A percentile compares a stretch with the other conserved stretches of the same genome.
These are phyloP conservation scores for Prosopis cineraria DNA, from an alignment of 306 rosid genomes.

Conservation along the genomic window DNA sequence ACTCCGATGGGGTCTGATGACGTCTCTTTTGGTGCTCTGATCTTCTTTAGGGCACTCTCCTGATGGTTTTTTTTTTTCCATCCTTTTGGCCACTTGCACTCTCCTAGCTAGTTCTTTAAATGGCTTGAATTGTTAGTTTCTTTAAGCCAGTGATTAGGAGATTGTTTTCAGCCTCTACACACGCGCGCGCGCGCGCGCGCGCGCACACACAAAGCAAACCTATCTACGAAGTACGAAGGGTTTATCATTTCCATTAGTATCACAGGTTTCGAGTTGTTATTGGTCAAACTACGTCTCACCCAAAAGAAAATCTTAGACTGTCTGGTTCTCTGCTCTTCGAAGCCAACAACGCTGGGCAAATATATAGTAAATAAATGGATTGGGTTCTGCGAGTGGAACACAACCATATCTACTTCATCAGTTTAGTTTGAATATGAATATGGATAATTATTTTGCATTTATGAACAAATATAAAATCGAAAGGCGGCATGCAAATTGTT, in stretches of 20 bases:
- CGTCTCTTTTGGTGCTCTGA: constrained; percentile 32
- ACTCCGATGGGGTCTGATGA: neutral
- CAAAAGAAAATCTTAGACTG: neutral
- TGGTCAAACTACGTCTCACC: neutral
- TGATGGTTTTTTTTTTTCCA: too few species aligned
- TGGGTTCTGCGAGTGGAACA: neutral
- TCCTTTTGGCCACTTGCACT: neutral
- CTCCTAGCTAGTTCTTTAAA: neutral
- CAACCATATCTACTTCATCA: neutral
- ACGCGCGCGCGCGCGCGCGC: too few species aligned
- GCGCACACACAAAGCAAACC: too few species aligned
- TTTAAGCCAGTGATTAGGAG: too few species aligned
- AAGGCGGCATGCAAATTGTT: too few species aligned
- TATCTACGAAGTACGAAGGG: too few species aligned
- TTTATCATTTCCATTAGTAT: neutral
- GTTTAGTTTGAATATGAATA: neutral
- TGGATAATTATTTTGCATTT: neutral
- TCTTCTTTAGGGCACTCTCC: neutral
- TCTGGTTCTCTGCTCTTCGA: neutral
- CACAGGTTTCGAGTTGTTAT: too few species aligned
- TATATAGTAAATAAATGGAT: neutral
- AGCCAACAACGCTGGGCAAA: neutral
- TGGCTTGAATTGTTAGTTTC: neutral
- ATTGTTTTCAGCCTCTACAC: too few species aligned
- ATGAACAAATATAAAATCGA: too few species aligned